Base-by-base conservation (phyloP, 1,139 yeast species). In the Starmera stellimalicola region DNA sequence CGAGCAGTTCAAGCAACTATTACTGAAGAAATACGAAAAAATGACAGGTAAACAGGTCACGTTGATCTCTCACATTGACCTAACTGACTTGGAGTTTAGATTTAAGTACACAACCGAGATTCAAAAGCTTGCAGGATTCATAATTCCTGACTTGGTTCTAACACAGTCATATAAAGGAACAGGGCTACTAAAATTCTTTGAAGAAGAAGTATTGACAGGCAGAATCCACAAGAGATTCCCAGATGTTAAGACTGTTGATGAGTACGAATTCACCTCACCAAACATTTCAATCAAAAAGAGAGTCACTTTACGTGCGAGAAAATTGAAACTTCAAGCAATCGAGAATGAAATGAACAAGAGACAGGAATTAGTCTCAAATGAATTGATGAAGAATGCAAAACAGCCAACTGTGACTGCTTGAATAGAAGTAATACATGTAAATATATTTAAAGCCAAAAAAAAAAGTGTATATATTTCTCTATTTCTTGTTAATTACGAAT, bases 221-320 rank as follows among this genome's bases (percentile, higher is more conserved):
- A 57, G 54, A 44, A 72, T 65, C 58, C 69, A 70, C 45, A 94
- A 81, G 55, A 68, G 78, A 50, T 73, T 75, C 52, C 93, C 95
- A 18, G 73, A 81, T 43, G 91, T 85, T 28, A 72, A 85, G 34
- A 73, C 80, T 55, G 61, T 84, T 45, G 67, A 73, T 40, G 56
- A 60, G 16, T 51, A 58, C 22, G 63, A 62, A 14, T 72, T 63
- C 40, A 58, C 57, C 17, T 70, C 76, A 29, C 59, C 70, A 24
- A 76, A 75, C 49, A 59, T 77, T 35, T 55, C 58, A 16, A 48
- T 74, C 20, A 58, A 63, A n/a, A 62, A 61, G 12, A 60, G 57
- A 37, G 62, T 65, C 32, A 58, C 63, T 39, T 54, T 60, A 33
- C 50, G 50, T 41, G 55, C 57, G 32, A 65, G 63, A 46, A 60